Percentiles rank a stretch among this genome's conserved stretches.
Conservation (phyloP, 2,329 filamentous ascomycete genomes). For the Colletotrichum lentis region DNA sequence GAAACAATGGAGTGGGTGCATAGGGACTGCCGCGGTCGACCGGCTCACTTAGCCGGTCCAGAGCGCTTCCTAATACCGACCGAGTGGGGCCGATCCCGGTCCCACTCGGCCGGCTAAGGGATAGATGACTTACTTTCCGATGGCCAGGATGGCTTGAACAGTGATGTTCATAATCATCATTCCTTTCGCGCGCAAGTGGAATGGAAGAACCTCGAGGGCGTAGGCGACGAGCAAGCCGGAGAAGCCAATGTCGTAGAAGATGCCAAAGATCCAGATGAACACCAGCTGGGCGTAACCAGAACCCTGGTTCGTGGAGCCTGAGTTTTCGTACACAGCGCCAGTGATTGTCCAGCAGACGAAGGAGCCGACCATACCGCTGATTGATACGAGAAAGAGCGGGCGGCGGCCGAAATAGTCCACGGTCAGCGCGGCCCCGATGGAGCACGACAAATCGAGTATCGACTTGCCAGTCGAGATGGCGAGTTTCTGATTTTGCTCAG, state of each 20-base stretch:
- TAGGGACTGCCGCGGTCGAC: too few species aligned
- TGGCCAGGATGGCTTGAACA: constrained; percentile 67
- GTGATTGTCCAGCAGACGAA: constrained; percentile 61
- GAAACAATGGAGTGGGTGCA: background rate
- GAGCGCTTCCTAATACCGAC: too few species aligned
- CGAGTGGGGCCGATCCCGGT: too few species aligned
- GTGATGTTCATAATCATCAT: constrained; percentile 72
- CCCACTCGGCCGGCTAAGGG: background rate
- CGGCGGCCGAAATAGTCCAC: constrained; percentile 62
- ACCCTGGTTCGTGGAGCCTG: constrained; percentile 51
- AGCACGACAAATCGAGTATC: constrained; percentile 66
- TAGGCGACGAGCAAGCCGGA: constrained; percentile 66
- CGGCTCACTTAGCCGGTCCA: too few species aligned
- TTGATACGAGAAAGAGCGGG: constrained; percentile 61
- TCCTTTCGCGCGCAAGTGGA: constrained; percentile 65
- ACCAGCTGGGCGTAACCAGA: constrained; percentile 64
- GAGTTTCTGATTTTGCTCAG: constrained; percentile 63
- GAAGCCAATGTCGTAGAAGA: constrained; percentile 68
- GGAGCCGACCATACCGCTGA: constrained; percentile 57
- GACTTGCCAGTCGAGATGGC: constrained; percentile 65
- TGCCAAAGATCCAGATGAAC: constrained; percentile 67
- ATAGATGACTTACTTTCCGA: constrained; percentile 61
- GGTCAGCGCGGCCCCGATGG: constrained; percentile 60
- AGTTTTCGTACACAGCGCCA: constrained; percentile 62
- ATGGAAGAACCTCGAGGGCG: constrained; percentile 66